A percentile compares a stretch with the other conserved stretches of the same genome.
Conservation (phyloP, 1,284 basidiomycete genomes). For the Irpex rosettiformis region DNA sequence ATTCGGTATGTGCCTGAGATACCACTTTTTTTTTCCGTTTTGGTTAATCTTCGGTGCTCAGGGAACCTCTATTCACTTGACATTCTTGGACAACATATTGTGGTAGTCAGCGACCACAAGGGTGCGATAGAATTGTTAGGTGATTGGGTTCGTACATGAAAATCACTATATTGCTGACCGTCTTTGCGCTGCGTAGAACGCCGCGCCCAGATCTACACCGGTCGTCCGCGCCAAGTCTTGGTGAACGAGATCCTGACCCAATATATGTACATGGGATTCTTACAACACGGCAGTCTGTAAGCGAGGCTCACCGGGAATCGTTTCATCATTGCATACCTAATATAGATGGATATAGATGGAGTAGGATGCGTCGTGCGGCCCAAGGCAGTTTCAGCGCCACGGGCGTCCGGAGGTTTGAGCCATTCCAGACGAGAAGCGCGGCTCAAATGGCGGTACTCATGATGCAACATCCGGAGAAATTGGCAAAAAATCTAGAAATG, state of each 20-base stretch:
- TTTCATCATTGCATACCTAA: neutral
- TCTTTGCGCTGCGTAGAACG: neutral
- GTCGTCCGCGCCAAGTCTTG: conserved; percentile 61
- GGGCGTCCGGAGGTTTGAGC: neutral
- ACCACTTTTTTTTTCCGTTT: neutral
- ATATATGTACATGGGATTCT: neutral
- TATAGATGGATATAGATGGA: neutral
- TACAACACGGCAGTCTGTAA: neutral
- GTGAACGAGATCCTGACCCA: conserved; percentile 34
- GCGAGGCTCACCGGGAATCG: no score
- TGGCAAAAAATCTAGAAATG: neutral
- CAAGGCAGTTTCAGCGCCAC: neutral
- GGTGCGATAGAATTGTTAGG: conserved; percentile 54
- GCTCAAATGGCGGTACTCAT: neutral
- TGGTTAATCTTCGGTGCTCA: conserved; percentile 19
- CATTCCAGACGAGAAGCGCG: neutral
- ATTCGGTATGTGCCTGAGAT: conserved; percentile 13
- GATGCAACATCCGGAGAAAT: neutral
- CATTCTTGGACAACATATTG: conserved; percentile 51
- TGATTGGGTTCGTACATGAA: conserved; percentile 24
- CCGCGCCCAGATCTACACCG: conserved; percentile 57
- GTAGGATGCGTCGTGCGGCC: neutral
- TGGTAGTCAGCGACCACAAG: conserved; percentile 54
- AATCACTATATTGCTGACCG: neutral
- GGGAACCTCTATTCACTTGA: conserved; percentile 58